A percentile compares a stretch with the other conserved stretches of the same genome.
Conservation (phyloP, 257 asterid genomes). For the Solanum sparsipilum region DNA sequence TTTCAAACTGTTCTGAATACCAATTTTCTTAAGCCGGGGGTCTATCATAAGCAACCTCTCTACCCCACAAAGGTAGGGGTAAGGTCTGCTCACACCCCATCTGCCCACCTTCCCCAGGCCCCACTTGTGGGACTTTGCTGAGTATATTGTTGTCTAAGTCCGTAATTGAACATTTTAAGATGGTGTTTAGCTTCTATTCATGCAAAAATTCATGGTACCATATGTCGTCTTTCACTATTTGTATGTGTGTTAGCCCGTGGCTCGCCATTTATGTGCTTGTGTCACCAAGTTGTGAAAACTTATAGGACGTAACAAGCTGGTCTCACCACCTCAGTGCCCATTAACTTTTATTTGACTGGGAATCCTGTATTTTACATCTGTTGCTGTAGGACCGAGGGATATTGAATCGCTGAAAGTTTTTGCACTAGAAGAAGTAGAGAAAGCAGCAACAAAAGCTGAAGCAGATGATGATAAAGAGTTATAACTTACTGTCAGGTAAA, state of each 20-base stretch:
- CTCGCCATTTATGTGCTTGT: neutral
- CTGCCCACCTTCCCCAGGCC: neutral
- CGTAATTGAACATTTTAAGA: neutral
- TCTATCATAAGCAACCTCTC: neutral
- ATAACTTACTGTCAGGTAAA: slow-evolving; percentile 24
- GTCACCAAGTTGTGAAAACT: neutral
- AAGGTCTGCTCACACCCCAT: neutral
- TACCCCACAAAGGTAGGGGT: neutral
- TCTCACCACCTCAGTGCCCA: neutral
- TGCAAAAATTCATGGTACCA: neutral
- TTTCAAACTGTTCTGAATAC: neutral
- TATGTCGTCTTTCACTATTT: neutral
- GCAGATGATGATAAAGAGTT: slow-evolving; percentile 42
- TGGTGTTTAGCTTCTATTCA: neutral
- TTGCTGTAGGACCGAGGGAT: slow-evolving; percentile 43
- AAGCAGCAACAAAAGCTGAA: slow-evolving; percentile 50
- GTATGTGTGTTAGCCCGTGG: neutral
- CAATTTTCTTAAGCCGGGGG: neutral
- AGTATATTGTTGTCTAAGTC: neutral
- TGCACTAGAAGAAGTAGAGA: slow-evolving; percentile 63
- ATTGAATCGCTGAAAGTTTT: slow-evolving; percentile 57
- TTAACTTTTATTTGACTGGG: neutral
- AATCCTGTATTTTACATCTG: neutral
- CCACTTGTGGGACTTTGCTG: neutral
- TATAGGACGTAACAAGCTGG: neutral